Percentiles rank a stretch among this genome's conserved stretches.
Evolutionary conservation across 1,284 basidiomycete genomes (phyloP).

Genomic region (Naganishia liquefaciens): DNA sequence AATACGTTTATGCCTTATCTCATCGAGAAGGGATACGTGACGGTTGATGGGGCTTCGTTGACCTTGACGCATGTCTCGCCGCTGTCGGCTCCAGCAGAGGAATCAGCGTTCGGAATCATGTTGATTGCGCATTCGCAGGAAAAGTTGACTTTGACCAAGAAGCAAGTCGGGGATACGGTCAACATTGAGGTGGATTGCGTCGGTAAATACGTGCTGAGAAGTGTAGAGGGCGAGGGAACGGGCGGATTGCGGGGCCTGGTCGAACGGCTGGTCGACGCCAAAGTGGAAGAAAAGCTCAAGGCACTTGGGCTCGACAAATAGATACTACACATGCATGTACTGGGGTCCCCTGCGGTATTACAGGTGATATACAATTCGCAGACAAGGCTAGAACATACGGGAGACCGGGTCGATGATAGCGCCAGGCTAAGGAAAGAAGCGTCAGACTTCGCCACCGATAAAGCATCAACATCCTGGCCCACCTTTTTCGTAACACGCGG

Average conservation of each 20-base stretch:
- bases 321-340: background rate
- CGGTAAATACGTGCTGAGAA: constrained; percentile 66
- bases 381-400: constrained; percentile 57
- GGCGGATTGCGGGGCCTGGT: constrained; percentile 64
- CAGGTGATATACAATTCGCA: constrained; percentile 12
- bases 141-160: constrained; percentile 78
- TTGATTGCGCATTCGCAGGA: constrained; percentile 91
- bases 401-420: constrained; percentile 72
- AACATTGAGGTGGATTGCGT: constrained; percentile 76
- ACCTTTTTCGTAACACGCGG: constrained; percentile 80
- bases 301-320: constrained; percentile 17
- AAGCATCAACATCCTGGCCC: background rate
- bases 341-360: background rate
- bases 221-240: constrained; percentile 49
- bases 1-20: constrained; percentile 72
- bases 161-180: constrained; percentile 75
- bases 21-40: constrained; percentile 94
- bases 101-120: constrained; percentile 79
- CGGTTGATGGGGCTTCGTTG: constrained; percentile 91
- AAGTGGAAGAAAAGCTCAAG: constrained; percentile 54
- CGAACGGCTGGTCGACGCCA: constrained; percentile 70
- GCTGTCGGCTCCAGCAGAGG: constrained; percentile 55
- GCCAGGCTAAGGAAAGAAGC: constrained; percentile 57
- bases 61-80: constrained; percentile 76
- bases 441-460: background rate